These are phyloP conservation scores for Umbelopsis ramanniana DNA, from an alignment of 192 early-diverging fungal genomes.

Conservation along the genomic window DNA sequence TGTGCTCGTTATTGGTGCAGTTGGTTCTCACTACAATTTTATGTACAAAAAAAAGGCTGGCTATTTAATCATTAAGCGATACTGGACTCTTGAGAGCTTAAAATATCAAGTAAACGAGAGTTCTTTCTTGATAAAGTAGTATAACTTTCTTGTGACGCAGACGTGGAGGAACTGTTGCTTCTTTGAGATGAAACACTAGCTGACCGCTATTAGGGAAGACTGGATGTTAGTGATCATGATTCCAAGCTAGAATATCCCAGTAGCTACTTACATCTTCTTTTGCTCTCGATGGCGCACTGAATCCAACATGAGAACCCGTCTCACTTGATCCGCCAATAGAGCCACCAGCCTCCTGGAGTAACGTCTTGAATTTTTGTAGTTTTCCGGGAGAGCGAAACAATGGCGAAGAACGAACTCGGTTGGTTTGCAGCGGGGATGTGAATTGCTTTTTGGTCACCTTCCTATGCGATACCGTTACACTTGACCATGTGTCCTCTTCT, in stretches of 20 bases:
- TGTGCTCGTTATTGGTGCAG: background rate
- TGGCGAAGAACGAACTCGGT: background rate
- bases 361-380: slow-evolving; percentile 23
- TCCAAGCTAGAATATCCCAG: too few species aligned
- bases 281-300: slow-evolving; percentile 8
- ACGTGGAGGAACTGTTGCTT: slow-evolving; percentile 4
- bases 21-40: background rate
- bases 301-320: slow-evolving; percentile 16
- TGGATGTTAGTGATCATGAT: too few species aligned
- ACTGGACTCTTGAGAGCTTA: slow-evolving; percentile 10
- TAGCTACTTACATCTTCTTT: slow-evolving; percentile 3
- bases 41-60: slow-evolving; percentile 6
- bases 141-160: slow-evolving; percentile 6
- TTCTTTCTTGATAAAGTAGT: background rate
- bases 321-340: slow-evolving; percentile 29
- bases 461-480: background rate
- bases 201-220: background rate
- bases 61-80: background rate
- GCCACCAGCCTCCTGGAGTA: slow-evolving; percentile 19
- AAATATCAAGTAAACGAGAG: slow-evolving; percentile 8
- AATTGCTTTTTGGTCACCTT: slow-evolving; percentile 8
- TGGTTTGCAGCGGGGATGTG: background rate
- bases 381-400: slow-evolving; percentile 23
- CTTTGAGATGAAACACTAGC: slow-evolving; percentile 14
- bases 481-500: slow-evolving; percentile 10